Base-by-base conservation (phyloP, 192 early-diverging fungal species). In the Gigaspora rosea region DNA sequence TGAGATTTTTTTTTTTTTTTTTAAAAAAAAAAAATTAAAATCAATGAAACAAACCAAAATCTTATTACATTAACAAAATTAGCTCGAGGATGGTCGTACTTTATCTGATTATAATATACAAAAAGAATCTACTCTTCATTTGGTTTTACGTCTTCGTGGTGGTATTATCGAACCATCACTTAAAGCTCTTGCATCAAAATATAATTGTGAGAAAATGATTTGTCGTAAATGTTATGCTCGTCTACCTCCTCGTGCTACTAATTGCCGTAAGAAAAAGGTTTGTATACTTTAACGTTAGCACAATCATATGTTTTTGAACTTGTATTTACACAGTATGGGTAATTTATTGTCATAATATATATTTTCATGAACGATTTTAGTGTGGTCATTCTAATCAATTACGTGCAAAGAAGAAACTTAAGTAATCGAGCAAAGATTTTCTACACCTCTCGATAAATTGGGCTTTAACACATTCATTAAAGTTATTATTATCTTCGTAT, bases 151-250 rank as follows among this genome's bases (percentile, higher is more conserved):
- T 87, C 93, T 97, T 76, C 95, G 95, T 89, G 96, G 96, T 92
- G 89, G 90, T 87, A 91, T 97, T 84, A 99, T 98, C 85, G 96
- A 99, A 90, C 97, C 97, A 61, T 98, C 97, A 67, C 90, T 99
- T 79, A 97, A 95, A 91, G 95, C 93, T 71, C 90, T 99, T 78
- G 97, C 97, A 80, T 95, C 94, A 87, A 98, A 97, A 90, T 99
- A 94, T 93, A 97, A 97, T 95, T 99, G 97, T 90, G 97, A 99
- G 67, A 99, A 98, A 95, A 95, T 95, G 94, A 94, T 99, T 82
- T 99, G 97, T 94, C 94, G 97, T 88, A 99, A 99, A 90, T 96
- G 97, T 91, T 99, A 99, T 88, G 98, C 98, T 80, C 95, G 97
- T 85, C 93, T 99, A 78, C 98, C 98, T 70, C 95, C 95, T 75